A percentile compares a stretch with the other conserved stretches of the same genome.
phyloP scores from a whole-genome alignment of 306 rosid species.

The cucumber (Cucumis sativus) region Cucumber_9930_V3 NC_026658.2:21483501-21484000 shows the following conservation, averaged over 20 bases:
- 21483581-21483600: too few species aligned
- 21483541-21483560: too few species aligned
- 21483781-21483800: background rate
- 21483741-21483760: background rate
- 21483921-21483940: background rate
- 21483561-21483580: too few species aligned
- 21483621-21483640: too few species aligned
- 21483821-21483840: background rate
- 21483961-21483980: conserved; percentile 9
- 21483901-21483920: background rate
- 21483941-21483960: background rate
- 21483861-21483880: background rate
- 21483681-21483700: too few species aligned
- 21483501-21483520: too few species aligned
- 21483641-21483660: too few species aligned
- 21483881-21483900: conserved; percentile 7
- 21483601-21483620: too few species aligned
- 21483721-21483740: background rate
- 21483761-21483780: background rate
- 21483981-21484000: conserved; percentile 5
- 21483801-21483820: background rate
- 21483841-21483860: background rate
- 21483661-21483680: too few species aligned
- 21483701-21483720: background rate
- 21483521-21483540: too few species aligned